Percentiles rank a stretch among this genome's conserved stretches.
These are phyloP conservation scores for Xylariaceae sp. DNA, from an alignment of 2,329 filamentous ascomycete species.

Conservation along the genomic window DNA sequence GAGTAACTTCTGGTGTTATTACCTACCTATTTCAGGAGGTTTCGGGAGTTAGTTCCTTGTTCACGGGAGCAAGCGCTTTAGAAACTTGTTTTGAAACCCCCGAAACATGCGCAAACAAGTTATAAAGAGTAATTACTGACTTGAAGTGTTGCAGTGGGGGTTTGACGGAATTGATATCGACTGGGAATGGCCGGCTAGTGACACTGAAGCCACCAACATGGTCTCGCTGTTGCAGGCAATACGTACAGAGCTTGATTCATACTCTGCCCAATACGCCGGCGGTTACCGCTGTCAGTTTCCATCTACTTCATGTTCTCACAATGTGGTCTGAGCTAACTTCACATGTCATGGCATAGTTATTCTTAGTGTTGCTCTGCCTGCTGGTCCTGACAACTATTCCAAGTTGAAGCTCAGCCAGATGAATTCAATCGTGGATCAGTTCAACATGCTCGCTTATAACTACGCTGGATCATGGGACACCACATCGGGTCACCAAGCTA, in stretches of 20 bases:
- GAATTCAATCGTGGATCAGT: slow-evolving; percentile 48
- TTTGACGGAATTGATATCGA: slow-evolving; percentile 44
- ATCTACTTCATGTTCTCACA: background rate
- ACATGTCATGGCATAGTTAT: slow-evolving; percentile 31
- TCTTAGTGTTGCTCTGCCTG: slow-evolving; percentile 52
- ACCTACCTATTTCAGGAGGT: no score
- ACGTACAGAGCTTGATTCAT: slow-evolving; percentile 47
- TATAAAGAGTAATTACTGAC: no score
- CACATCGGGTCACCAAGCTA: slow-evolving; percentile 66
- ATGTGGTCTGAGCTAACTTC: background rate
- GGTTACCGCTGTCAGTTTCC: slow-evolving; percentile 41
- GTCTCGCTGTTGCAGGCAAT: slow-evolving; percentile 44
- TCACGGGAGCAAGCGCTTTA: no score
- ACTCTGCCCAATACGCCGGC: slow-evolving; percentile 42
- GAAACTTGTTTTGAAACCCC: no score
- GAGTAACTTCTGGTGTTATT: no score
- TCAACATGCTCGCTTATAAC: slow-evolving; percentile 72
- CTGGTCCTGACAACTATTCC: slow-evolving; percentile 47
- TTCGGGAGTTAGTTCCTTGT: no score
- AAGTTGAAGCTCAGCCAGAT: slow-evolving; percentile 46
- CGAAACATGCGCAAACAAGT: no score
- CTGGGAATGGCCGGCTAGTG: slow-evolving; percentile 40
- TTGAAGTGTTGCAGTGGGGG: no score
- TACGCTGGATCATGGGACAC: slow-evolving; percentile 68
- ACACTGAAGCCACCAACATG: slow-evolving; percentile 42